Conservation (phyloP, 495 filamentous ascomycete genomes). For the Neurospora sp. region DNA sequence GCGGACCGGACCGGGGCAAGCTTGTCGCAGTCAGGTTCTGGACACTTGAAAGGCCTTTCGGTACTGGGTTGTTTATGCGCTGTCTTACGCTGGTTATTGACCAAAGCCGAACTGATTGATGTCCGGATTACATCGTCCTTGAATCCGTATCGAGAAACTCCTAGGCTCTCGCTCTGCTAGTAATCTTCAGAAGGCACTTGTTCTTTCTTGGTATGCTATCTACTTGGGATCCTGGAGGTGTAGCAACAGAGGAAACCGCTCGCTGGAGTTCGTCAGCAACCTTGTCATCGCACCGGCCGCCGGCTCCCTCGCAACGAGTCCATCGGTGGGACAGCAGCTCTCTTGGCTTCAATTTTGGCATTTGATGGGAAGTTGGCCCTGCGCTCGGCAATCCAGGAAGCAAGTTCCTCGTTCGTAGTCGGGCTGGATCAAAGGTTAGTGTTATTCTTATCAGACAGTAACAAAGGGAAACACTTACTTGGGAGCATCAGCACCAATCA, state of each 20-base stretch:
- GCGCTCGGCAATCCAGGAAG: background rate
- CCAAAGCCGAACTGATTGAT: too few species aligned
- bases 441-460: constrained; percentile 11
- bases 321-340: background rate
- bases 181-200: too few species aligned
- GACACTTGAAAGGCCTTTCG: too few species aligned
- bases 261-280: background rate
- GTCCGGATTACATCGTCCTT: too few species aligned
- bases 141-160: too few species aligned
- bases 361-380: background rate
- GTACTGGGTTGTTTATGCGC: too few species aligned
- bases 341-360: background rate
- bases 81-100: too few species aligned
- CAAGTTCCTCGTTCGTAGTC: background rate
- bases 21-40: too few species aligned
- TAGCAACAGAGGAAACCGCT: background rate
- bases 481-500: constrained; percentile 34
- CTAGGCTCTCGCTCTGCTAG: too few species aligned
- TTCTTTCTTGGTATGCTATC: background rate
- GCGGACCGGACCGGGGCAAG: too few species aligned
- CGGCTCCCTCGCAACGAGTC: background rate
- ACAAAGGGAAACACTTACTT: constrained; percentile 29
- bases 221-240: background rate
- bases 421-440: background rate
- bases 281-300: background rate